These are phyloP conservation scores for Xeromyces bisporus DNA, from an alignment of 495 filamentous ascomycete genomes.

Conservation along the genomic window DNA sequence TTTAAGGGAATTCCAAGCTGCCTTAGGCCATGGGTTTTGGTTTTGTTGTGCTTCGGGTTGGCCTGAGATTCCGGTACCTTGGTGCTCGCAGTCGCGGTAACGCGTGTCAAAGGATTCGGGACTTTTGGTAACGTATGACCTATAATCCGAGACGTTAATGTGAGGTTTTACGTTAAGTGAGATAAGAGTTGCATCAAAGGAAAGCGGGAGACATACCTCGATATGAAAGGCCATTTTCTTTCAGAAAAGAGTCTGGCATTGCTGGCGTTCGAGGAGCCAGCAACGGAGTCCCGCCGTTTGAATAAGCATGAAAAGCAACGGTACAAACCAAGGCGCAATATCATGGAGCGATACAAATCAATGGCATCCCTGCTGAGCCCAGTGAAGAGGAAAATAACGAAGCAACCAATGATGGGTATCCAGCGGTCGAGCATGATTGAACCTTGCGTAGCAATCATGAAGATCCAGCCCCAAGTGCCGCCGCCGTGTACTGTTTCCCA, in stretches of 20 bases:
- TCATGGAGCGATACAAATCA: slow-evolving; percentile 45
- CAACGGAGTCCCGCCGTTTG: slow-evolving; percentile 2
- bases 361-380: slow-evolving; percentile 62
- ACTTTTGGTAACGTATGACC: too few relatives aligned
- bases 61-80: too few relatives aligned
- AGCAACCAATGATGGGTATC: slow-evolving; percentile 41
- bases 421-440: slow-evolving; percentile 46
- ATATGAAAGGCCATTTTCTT: background rate
- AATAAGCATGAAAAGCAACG: slow-evolving; percentile 9
- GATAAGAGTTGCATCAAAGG: too few relatives aligned
- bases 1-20: too few relatives aligned
- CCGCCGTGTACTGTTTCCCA: slow-evolving; percentile 38
- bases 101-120: too few relatives aligned
- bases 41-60: too few relatives aligned
- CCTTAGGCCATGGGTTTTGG: too few relatives aligned
- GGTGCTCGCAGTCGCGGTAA: too few relatives aligned
- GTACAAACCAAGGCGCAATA: slow-evolving; percentile 14
- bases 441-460: slow-evolving; percentile 41
- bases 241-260: background rate
- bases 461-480: slow-evolving; percentile 41
- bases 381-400: slow-evolving; percentile 59
- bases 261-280: background rate
- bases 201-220: background rate
- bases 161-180: too few relatives aligned
- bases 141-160: too few relatives aligned